A percentile compares a stretch with the other conserved stretches of the same genome.
Evolutionary conservation across 305 asterid genomes (phyloP).

Genomic region (Galium porrigens): DNA sequence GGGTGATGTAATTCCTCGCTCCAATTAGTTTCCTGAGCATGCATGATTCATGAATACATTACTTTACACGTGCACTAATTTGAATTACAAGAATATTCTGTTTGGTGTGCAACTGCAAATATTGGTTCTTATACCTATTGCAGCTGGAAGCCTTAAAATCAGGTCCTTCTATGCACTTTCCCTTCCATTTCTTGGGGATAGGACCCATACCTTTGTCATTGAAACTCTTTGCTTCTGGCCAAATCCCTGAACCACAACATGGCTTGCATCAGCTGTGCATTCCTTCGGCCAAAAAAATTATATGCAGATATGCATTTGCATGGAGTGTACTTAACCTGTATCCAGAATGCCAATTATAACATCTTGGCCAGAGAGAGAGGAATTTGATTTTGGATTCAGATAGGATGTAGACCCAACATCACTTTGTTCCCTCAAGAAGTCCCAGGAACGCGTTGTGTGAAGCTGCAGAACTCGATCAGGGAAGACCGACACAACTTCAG

Average conservation of each 20-base stretch:
- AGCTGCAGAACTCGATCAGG: conserved; percentile 59
- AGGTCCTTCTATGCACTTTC: conserved; percentile 49
- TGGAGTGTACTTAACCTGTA: conserved; percentile 31
- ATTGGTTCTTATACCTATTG: no score
- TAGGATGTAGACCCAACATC: conserved; percentile 20
- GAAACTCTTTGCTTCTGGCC: conserved; percentile 87
- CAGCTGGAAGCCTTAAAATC: conserved; percentile 27
- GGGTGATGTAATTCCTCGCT: conserved; percentile 17
- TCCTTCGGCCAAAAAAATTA: neutral
- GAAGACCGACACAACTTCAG: conserved; percentile 69
- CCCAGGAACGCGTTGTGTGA: conserved; percentile 94
- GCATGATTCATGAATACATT: no score
- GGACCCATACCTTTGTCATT: conserved; percentile 39
- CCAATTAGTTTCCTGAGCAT: conserved; percentile 20
- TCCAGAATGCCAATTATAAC: conserved; percentile 66
- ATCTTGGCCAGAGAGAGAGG: conserved; percentile 30
- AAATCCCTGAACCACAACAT: conserved; percentile 42
- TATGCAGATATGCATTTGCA: neutral
- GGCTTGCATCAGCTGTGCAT: neutral
- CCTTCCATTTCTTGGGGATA: conserved; percentile 64
- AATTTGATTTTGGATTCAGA: conserved; percentile 7
- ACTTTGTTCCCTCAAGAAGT: conserved; percentile 47
- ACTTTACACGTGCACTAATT: no score
- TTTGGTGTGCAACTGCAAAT: no score
- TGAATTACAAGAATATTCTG: no score